Base-by-base conservation (phyloP, 352 stramenopile species). In the Peronosclerospora sorghi region DNA sequence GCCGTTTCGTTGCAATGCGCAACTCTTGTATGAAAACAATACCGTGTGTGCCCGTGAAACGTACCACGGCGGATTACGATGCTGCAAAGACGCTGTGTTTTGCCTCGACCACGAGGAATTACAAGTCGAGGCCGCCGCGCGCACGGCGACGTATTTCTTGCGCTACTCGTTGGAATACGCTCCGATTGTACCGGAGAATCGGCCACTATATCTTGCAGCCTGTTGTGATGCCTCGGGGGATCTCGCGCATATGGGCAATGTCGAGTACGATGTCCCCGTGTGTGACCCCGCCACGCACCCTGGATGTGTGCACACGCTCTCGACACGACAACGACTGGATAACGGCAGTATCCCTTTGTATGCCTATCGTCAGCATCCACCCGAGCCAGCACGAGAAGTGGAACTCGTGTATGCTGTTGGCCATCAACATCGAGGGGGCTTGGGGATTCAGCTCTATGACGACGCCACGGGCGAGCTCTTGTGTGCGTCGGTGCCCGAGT, bases 121-220 rank as follows among this genome's bases (percentile, higher is more conserved):
- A 12, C 43, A 57, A 1, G 21, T 51, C 10, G 41, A 37, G 14
- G 41, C 39, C 18, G 47, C 54, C 8, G 30, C 41, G 5, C 62
- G 48, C 26, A 35, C 63, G 1, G 43, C 60, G 17, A 68, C 51
- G 24, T 86, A 82, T 52, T 73, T 81, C 45, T 56, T 89, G 53
- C 76, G 72, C 39, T 89, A 89, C 56, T 80, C 76, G 51, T 57
- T 89, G 24, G 68, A 86, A 21, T 89, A 89, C 53, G 60, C 73
- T 17, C 53, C 68, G 1, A 58, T 86, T 7, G 48, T 68, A 21
- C 54, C 64, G 10, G 67, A 66, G 29, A 83, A 82, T 39, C 72
- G 69, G 10, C 59, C 65, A 26, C 50, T 89, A 35, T 85, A 83
- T 53, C 48, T 86, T 13, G 71, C 72, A 6, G 68, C 67, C 10